Evolutionary conservation across 73 alveolate species (phyloP).

Genomic region (Tetrahymena malaccensis): DNA sequence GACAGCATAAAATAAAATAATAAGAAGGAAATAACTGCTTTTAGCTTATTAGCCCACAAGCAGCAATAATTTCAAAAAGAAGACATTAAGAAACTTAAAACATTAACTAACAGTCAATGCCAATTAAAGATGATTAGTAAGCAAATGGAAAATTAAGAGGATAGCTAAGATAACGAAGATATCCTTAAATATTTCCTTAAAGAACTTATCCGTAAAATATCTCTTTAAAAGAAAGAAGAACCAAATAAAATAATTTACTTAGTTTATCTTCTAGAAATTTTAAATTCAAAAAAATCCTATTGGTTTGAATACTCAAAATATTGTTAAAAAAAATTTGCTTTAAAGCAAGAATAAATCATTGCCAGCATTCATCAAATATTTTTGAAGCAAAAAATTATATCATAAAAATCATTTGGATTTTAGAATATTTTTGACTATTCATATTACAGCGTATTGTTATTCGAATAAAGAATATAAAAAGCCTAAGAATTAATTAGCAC

Average conservation of each 20-base stretch:
- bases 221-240: background rate
- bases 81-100: background rate
- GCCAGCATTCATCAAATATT: background rate
- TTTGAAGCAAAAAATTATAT: background rate
- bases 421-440: background rate
- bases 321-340: background rate
- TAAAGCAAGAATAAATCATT: background rate
- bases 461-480: background rate
- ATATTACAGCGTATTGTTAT: background rate
- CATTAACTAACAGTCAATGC: background rate
- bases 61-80: background rate
- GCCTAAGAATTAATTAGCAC: background rate
- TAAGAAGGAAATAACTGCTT: background rate
- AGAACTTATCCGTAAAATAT: background rate
- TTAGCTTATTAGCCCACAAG: background rate
- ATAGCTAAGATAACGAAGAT: background rate
- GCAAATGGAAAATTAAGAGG: background rate
- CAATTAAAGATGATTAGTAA: background rate
- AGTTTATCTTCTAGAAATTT: background rate
- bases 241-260: background rate
- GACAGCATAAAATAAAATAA: background rate
- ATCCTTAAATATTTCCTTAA: background rate
- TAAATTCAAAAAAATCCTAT: background rate
- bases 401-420: background rate
- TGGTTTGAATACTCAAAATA: background rate